Evolutionary conservation across 768 basidiomycete species (phyloP).

Genomic region (Lepiota brunneoincarnata): DNA sequence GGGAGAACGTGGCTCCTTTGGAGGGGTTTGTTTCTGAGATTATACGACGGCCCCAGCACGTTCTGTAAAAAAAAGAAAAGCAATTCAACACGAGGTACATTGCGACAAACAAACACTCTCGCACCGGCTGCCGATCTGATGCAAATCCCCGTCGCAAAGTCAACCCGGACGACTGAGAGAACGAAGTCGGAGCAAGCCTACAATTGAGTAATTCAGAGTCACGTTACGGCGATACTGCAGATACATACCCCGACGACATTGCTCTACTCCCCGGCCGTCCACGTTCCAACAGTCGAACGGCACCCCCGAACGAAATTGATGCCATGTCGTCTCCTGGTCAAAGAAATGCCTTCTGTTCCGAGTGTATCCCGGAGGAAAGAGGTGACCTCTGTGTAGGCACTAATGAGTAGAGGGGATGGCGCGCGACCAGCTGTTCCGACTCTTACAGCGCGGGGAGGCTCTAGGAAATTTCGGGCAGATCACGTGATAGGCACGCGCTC

Average conservation of each 20-base stretch:
- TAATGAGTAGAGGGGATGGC: too few relatives aligned
- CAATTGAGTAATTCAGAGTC: too few relatives aligned
- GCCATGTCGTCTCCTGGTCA: not conserved
- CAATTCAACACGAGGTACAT: not conserved
- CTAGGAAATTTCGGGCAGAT: not conserved
- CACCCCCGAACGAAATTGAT: not conserved
- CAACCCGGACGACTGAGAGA: not conserved
- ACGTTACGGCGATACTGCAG: not conserved
- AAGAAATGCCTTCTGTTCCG: not conserved
- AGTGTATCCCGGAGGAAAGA: too few relatives aligned
- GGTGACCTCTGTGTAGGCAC: too few relatives aligned
- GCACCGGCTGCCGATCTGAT: conserved; percentile 3
- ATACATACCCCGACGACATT: not conserved
- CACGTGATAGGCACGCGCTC: not conserved
- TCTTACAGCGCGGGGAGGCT: not conserved
- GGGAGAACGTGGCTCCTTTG: not conserved
- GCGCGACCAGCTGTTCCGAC: not conserved
- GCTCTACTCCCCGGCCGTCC: not conserved
- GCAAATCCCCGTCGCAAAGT: conserved; percentile 5
- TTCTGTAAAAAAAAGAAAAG: not conserved
- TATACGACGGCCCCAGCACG: not conserved
- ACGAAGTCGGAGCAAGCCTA: not conserved
- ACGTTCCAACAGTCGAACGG: conserved; percentile 3
- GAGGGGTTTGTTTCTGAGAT: not conserved
- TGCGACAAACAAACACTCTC: not conserved